Conservation (phyloP, 2,329 filamentous ascomycete species). For the Cercospora sp. region DNA sequence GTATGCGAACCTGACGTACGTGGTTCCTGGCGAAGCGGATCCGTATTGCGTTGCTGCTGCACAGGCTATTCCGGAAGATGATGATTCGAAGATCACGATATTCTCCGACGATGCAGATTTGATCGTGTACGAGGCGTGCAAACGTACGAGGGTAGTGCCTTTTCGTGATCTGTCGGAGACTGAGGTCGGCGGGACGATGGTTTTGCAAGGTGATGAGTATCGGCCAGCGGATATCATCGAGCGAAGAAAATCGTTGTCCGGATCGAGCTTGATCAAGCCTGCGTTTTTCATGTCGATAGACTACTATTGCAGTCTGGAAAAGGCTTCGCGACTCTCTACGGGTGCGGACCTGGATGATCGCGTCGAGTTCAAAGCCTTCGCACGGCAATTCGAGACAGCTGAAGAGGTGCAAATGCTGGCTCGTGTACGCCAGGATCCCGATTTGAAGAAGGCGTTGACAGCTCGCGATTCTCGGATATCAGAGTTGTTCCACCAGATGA, state of each 20-base stretch:
- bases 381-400: conserved; percentile 15
- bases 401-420: conserved; percentile 13
- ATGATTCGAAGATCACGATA: conserved; percentile 47
- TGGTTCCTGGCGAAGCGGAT: conserved; percentile 86
- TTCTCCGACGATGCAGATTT: conserved; percentile 89
- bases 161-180: conserved; percentile 61
- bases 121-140: conserved; percentile 69
- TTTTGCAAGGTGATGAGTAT: conserved; percentile 41
- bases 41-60: conserved; percentile 70
- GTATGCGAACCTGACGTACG: conserved; percentile 48
- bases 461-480: conserved; percentile 24
- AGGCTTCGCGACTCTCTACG: conserved; percentile 21
- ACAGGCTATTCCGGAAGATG: conserved; percentile 45
- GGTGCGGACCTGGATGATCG: not conserved
- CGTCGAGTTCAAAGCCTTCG: conserved; percentile 20
- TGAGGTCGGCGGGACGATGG: conserved; percentile 17
- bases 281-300: conserved; percentile 45
- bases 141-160: conserved; percentile 63
- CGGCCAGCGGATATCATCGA: conserved; percentile 48
- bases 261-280: conserved; percentile 39
- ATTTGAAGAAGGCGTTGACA: conserved; percentile 6
- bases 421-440: conserved; percentile 1
- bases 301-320: conserved; percentile 34
- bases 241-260: conserved; percentile 35
- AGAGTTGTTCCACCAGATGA: conserved; percentile 52